phyloP scores from a whole-genome alignment of 306 rosid species.

The Pueraria montana region DNA sequence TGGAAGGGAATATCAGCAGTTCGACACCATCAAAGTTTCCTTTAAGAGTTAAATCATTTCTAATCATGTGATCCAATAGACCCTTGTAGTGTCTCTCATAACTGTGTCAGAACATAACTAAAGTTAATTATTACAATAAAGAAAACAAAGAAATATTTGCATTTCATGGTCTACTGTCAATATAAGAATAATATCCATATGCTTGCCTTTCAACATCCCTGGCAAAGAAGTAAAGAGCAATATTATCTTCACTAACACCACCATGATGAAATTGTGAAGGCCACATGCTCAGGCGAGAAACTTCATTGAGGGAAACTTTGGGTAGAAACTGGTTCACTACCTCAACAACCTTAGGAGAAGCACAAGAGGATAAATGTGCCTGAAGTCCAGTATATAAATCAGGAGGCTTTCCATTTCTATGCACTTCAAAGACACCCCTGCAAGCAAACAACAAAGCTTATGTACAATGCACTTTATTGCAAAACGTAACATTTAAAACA shows the following conservation, averaged over 20 bases:
- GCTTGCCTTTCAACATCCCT: slow-evolving; percentile 77
- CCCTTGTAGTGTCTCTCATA: slow-evolving; percentile 80
- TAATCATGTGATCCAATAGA: slow-evolving; percentile 82
- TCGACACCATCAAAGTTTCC: slow-evolving; percentile 83
- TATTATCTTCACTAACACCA: slow-evolving; percentile 85
- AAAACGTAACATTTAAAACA: slow-evolving; percentile 21
- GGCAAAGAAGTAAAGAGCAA: slow-evolving; percentile 97
- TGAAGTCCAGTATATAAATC: slow-evolving; percentile 78
- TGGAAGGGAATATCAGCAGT: slow-evolving; percentile 91
- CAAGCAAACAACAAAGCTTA: slow-evolving; percentile 48
- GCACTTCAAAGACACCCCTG: slow-evolving; percentile 95
- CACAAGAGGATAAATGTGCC: slow-evolving; percentile 91
- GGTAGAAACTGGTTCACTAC: slow-evolving; percentile 69
- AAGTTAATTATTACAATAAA: slow-evolving; percentile 14
- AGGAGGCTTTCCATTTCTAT: slow-evolving; percentile 67
- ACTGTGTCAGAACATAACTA: slow-evolving; percentile 58
- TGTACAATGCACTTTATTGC: slow-evolving; percentile 31
- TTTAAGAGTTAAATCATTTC: slow-evolving; percentile 88
- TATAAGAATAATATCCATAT: slow-evolving; percentile 30
- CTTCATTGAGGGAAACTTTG: slow-evolving; percentile 73
- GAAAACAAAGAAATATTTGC: slow-evolving; percentile 35
- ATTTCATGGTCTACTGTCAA: slow-evolving; percentile 1
- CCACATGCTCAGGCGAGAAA: slow-evolving; percentile 88
- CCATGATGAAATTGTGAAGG: slow-evolving; percentile 82
- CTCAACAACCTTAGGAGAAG: slow-evolving; percentile 84